These are phyloP conservation scores for Coniosporium apollinis DNA, from an alignment of 495 filamentous ascomycete genomes.

Conservation along the genomic window DNA sequence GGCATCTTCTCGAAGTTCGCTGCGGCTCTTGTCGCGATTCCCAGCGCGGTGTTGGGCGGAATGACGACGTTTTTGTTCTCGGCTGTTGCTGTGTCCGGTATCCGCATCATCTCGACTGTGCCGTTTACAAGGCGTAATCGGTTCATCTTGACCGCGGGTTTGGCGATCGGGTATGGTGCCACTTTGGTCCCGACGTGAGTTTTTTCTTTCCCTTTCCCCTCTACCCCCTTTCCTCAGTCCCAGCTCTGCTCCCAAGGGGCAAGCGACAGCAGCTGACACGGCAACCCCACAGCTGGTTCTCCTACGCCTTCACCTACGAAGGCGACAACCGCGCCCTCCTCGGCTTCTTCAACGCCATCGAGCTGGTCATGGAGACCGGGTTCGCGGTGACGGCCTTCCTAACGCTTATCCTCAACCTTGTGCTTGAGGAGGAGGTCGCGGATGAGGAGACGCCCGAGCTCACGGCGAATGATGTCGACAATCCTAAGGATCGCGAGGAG, in stretches of 20 bases:
- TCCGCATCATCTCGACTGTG: slow-evolving; percentile 64
- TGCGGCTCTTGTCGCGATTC: slow-evolving; percentile 73
- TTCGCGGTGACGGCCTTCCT: slow-evolving; percentile 58
- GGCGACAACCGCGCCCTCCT: slow-evolving; percentile 54
- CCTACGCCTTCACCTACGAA: slow-evolving; percentile 53
- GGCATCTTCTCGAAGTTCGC: slow-evolving; percentile 87
- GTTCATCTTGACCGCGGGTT: slow-evolving; percentile 68
- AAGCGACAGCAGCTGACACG: too few species aligned
- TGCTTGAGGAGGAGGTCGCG: slow-evolving; percentile 57
- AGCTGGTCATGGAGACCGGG: slow-evolving; percentile 65
- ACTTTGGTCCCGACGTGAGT: slow-evolving; percentile 55
- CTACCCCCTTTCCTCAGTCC: background rate
- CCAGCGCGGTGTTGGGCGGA: slow-evolving; percentile 63
- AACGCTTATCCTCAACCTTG: slow-evolving; percentile 54
- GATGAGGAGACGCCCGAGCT: slow-evolving; percentile 28
- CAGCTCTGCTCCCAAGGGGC: too few species aligned
- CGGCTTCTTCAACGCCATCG: slow-evolving; percentile 72
- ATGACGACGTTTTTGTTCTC: slow-evolving; percentile 90
- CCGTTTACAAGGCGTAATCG: slow-evolving; percentile 73
- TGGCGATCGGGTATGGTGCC: slow-evolving; percentile 64
- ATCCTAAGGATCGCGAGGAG: slow-evolving; percentile 16
- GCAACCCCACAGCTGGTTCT: slow-evolving; percentile 19
- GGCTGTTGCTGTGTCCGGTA: slow-evolving; percentile 69
- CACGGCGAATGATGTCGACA: slow-evolving; percentile 15
- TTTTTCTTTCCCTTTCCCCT: slow-evolving; percentile 4